Percentiles rank a stretch among this genome's conserved stretches.
These are phyloP conservation scores for Piloderma croceum DNA, from an alignment of 768 basidiomycete species.

Conservation along the genomic window DNA sequence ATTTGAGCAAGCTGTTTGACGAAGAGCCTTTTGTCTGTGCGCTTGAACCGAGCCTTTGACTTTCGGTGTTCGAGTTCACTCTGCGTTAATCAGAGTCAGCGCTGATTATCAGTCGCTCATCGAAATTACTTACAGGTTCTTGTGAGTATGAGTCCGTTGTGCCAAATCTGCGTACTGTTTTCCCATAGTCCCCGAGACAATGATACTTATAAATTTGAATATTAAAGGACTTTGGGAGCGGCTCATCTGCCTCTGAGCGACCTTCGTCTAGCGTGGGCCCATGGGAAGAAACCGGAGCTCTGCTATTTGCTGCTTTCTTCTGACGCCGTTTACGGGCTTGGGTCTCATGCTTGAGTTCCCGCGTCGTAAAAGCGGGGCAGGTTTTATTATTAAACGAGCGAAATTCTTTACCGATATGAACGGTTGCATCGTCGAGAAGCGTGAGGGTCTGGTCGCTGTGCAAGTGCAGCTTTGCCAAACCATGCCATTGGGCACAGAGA, in stretches of 20 bases:
- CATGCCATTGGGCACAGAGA: conserved; percentile 14
- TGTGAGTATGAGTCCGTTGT: conserved; percentile 13
- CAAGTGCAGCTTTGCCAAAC: conserved; percentile 4
- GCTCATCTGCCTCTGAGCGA: too few relatives aligned
- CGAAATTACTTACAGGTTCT: conserved; percentile 16
- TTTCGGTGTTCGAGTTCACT: conserved; percentile 9
- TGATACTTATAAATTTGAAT: conserved; percentile 7
- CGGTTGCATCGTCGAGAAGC: neutral
- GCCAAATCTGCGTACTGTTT: conserved; percentile 2
- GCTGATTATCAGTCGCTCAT: neutral
- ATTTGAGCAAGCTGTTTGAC: conserved; percentile 1
- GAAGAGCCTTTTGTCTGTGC: neutral
- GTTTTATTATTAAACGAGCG: conserved; percentile 19
- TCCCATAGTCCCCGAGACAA: conserved; percentile 5
- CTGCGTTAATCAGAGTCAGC: neutral
- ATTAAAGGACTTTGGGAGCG: too few relatives aligned
- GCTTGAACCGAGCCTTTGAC: conserved; percentile 1
- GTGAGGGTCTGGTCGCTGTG: conserved; percentile 2
- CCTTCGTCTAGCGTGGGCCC: neutral
- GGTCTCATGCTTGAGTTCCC: conserved; percentile 13
- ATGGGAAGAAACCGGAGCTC: neutral
- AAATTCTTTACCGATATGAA: conserved; percentile 12
- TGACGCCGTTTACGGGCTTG: conserved; percentile 6
- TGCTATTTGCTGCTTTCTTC: neutral
- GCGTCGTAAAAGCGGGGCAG: conserved; percentile 22